phyloP scores from a whole-genome alignment of 1,139 yeast species.

The Yamadazyma diospyri region DNA sequence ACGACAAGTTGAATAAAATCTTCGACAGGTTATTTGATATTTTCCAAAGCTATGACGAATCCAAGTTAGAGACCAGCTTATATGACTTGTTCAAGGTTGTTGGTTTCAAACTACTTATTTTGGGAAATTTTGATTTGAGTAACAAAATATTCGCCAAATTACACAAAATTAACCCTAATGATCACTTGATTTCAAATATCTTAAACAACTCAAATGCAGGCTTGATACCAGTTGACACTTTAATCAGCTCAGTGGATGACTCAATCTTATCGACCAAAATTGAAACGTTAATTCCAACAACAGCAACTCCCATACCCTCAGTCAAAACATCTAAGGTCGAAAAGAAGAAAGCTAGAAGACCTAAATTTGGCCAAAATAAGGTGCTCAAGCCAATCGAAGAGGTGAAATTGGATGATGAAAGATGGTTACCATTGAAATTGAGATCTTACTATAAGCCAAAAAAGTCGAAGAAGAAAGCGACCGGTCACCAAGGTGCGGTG shows the following conservation, averaged over 20 bases:
- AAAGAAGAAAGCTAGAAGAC: constrained; percentile 23
- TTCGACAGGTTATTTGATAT: constrained; percentile 19
- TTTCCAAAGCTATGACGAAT: constrained; percentile 12
- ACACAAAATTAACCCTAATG: constrained; percentile 23
- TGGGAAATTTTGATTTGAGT: constrained; percentile 27
- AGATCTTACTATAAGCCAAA: constrained; percentile 81
- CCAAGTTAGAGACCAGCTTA: constrained; percentile 20
- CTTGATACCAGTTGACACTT: constrained; percentile 33
- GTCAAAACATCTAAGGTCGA: constrained; percentile 14
- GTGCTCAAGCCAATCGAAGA: constrained; percentile 29
- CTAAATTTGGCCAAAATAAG: constrained; percentile 39
- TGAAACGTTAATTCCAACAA: constrained; percentile 17
- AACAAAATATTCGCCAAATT: constrained; percentile 31
- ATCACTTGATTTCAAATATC: constrained; percentile 31
- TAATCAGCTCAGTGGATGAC: constrained; percentile 25
- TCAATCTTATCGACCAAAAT: constrained; percentile 27
- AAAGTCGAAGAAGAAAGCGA: constrained; percentile 54
- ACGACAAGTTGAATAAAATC: constrained; percentile 22
- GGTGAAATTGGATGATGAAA: constrained; percentile 48
- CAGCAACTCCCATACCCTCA: constrained; percentile 2
- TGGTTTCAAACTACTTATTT: constrained; percentile 43
- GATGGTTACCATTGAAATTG: constrained; percentile 90
- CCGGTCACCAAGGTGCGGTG: constrained; percentile 64
- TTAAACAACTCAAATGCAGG: constrained; percentile 20
- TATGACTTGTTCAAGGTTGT: constrained; percentile 44